Evolutionary conservation across 441 rosid species (phyloP).

Genomic region (Dalechampia spathulata): DNA sequence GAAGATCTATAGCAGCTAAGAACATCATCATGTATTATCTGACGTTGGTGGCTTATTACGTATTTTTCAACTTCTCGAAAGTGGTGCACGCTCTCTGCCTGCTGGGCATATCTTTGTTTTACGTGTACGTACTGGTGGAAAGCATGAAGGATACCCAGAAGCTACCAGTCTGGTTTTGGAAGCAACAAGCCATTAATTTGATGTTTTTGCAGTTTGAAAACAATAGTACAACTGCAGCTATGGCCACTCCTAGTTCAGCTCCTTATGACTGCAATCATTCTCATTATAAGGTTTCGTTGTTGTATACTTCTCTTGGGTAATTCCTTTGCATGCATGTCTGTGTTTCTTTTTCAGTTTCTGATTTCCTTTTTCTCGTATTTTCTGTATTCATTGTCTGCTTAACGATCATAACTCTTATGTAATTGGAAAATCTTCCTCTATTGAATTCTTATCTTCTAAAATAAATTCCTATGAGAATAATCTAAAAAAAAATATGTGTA

Average conservation of each 20-base stretch:
- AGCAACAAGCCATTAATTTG: slow-evolving; percentile 3
- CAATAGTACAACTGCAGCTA: too few relatives aligned
- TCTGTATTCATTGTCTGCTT: too few relatives aligned
- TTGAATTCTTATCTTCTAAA: too few relatives aligned
- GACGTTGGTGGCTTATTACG: slow-evolving; percentile 20
- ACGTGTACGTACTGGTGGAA: slow-evolving; percentile 7
- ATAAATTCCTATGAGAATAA: too few relatives aligned
- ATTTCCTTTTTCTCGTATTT: too few relatives aligned
- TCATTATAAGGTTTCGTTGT: background rate
- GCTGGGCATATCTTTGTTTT: slow-evolving; percentile 10
- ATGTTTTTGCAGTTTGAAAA: slow-evolving; percentile 8
- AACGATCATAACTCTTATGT: too few relatives aligned
- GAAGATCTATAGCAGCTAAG: background rate
- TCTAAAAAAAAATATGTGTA: too few relatives aligned
- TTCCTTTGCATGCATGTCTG: too few relatives aligned
- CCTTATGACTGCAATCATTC: slow-evolving; percentile 8
- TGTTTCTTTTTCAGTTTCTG: too few relatives aligned
- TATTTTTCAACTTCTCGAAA: slow-evolving; percentile 19
- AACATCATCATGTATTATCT: slow-evolving; percentile 17
- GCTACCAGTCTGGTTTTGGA: slow-evolving; percentile 8
- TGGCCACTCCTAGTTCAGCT: background rate
- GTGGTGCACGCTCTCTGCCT: slow-evolving; percentile 19
- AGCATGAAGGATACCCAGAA: slow-evolving; percentile 7
- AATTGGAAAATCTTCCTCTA: too few relatives aligned
- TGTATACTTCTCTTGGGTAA: background rate